Evolutionary conservation across 768 basidiomycete species (phyloP), one percentile per base, ranked within the genome.

Genomic region (Mycena polygramma): DNA sequence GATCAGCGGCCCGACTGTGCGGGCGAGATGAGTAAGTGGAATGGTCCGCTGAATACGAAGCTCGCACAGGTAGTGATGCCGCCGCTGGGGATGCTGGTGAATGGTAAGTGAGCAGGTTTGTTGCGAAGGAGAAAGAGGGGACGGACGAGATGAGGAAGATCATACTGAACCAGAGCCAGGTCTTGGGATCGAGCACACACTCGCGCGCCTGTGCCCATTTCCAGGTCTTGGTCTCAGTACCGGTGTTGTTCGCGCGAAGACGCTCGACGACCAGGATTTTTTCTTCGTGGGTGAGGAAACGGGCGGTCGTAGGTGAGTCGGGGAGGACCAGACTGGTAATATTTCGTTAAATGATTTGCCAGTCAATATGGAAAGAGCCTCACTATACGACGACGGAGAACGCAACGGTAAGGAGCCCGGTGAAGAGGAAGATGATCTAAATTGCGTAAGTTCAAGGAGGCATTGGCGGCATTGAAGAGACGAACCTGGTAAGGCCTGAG

Each of bases 181-280:
- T 74, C 66, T 74, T 74, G 48, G 45, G 64, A 36, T 74, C 73
- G 8, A 72, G 54, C 35, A 72, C 7, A 30, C 66, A 71, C 57
- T 74, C 73, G 45, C 67, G 68, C 2, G 53, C 73, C 41, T 74
- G 71, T 35, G 26, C 52, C 64, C 71, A 70, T 39, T 72, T 74
- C 78, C 79, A 82, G 1, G 66, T 73, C 72, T 83, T 82, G 46
- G 70, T 74, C 62, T 70, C 71, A 8, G 71, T 74, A 11, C 73
- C 73, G 22, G 71, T 74, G 51, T 74, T 72, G 63, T 74, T 74
- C 17, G 73, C 73, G 7, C 73, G 70, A 1, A 74, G 73, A 30
- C 73, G 73, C 63, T 74, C 70, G 30, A 74, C 65, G 39, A 52
- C 73, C 9, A 71, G 17, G 61, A 72, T 53, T 39, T 72, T 72